Conservation (phyloP, 108 stramenopile species). For the Skeletonema tropicum region DNA sequence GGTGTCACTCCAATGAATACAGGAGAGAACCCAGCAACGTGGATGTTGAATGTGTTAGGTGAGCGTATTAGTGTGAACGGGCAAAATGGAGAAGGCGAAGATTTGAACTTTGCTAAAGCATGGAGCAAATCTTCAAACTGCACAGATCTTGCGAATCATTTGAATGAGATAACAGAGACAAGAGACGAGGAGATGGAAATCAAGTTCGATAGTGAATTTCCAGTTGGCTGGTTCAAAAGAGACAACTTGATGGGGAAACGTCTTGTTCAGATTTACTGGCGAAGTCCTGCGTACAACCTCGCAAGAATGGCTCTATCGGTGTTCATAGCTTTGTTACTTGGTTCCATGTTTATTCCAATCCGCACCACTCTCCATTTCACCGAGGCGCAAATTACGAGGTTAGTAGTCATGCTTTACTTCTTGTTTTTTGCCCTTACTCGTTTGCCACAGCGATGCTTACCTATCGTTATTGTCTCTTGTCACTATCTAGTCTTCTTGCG, state of each 20-base stretch:
- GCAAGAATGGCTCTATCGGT: conserved; percentile 29
- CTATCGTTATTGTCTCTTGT: not conserved
- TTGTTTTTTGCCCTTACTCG: conserved; percentile 2
- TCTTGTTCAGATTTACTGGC: conserved; percentile 48
- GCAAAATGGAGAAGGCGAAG: conserved; percentile 35
- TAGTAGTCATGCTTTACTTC: conserved; percentile 7
- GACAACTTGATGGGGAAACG: conserved; percentile 41
- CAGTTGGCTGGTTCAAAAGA: conserved; percentile 13
- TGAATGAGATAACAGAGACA: conserved; percentile 13
- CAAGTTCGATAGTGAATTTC: conserved; percentile 28
- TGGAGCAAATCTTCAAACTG: conserved; percentile 31
- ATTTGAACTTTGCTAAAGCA: conserved; percentile 26
- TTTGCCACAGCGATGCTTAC: not conserved
- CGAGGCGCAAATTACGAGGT: conserved; percentile 34
- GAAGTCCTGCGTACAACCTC: conserved; percentile 53
- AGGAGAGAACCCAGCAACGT: conserved; percentile 81
- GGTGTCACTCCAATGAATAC: conserved; percentile 32
- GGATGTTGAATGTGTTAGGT: conserved; percentile 78
- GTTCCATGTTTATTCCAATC: conserved; percentile 37
- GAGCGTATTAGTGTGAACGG: conserved; percentile 19
- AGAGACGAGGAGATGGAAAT: conserved; percentile 31
- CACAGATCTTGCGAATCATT: conserved; percentile 14
- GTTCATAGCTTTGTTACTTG: conserved; percentile 32
- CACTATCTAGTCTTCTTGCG: conserved; percentile 24
- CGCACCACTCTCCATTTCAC: not conserved